phyloP scores from a whole-genome alignment of 192 early-diverging fungal species.

The Coemansia sp. region DNA sequence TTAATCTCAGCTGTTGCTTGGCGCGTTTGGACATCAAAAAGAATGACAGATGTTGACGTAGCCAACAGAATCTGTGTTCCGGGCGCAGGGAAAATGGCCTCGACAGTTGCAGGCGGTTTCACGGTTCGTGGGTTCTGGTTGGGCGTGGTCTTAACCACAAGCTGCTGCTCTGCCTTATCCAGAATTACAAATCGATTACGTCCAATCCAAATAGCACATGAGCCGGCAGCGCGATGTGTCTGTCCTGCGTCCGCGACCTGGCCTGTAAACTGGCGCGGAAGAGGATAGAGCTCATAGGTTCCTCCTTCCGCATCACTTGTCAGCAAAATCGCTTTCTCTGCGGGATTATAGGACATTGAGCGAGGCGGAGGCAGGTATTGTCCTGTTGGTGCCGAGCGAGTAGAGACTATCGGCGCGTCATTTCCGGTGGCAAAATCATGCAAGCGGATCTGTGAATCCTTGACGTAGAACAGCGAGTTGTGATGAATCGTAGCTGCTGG shows the following conservation, averaged over 20 bases:
- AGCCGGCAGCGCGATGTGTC: constrained; percentile 76
- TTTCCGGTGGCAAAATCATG: constrained; percentile 79
- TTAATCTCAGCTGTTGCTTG: constrained; percentile 74
- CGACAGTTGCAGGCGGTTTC: constrained; percentile 73
- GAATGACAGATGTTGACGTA: constrained; percentile 82
- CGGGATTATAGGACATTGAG: constrained; percentile 91
- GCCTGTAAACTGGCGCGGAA: constrained; percentile 69
- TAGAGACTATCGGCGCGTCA: constrained; percentile 75
- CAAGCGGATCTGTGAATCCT: constrained; percentile 80
- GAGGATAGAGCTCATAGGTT: constrained; percentile 83
- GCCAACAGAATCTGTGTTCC: constrained; percentile 79
- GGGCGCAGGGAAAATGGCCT: constrained; percentile 88
- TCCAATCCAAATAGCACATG: constrained; percentile 88
- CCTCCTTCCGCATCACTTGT: constrained; percentile 84
- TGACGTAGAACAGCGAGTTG: constrained; percentile 83
- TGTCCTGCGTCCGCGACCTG: constrained; percentile 50
- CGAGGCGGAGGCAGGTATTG: constrained; percentile 76
- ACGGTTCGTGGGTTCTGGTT: constrained; percentile 91
- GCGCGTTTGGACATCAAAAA: constrained; percentile 90
- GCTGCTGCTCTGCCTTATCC: constrained; percentile 80
- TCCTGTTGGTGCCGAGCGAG: constrained; percentile 69
- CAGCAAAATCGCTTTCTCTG: constrained; percentile 86
- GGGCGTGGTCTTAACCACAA: constrained; percentile 83
- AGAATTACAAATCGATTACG: constrained; percentile 98
- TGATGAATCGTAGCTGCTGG: constrained; percentile 87